phyloP scores from a whole-genome alignment of 2,329 filamentous ascomycete genomes.

The Sarocladium strictum region DNA sequence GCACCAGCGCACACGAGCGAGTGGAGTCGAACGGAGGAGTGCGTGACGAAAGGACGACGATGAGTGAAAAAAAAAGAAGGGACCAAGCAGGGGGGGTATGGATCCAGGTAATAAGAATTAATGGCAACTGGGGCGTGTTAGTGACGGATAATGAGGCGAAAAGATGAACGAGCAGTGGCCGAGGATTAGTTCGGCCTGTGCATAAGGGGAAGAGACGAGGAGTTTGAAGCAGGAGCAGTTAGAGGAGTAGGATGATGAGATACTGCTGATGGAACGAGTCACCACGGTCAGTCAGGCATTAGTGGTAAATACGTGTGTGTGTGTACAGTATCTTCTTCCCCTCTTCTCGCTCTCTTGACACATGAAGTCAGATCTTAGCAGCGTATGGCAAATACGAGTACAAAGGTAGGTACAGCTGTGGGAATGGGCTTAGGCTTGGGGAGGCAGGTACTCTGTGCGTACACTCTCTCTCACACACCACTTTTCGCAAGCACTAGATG shows the following conservation, averaged over 20 bases:
- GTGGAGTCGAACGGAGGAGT: constrained; percentile 1
- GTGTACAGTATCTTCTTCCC: neutral
- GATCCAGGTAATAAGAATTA: neutral
- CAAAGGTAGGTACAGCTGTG: neutral
- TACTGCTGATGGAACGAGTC: neutral
- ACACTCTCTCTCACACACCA: neutral
- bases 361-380: neutral
- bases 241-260: neutral
- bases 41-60: neutral
- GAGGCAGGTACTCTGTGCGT: neutral
- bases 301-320: too few relatives aligned
- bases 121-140: constrained; percentile 6
- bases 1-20: constrained; percentile 9
- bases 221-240: neutral
- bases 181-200: neutral
- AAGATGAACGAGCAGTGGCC: neutral
- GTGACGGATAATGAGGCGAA: neutral
- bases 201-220: neutral
- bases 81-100: constrained; percentile 3
- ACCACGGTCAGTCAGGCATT: too few relatives aligned
- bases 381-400: neutral
- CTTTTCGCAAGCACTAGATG: neutral
- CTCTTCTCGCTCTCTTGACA: neutral
- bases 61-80: constrained; percentile 5
- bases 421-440: neutral